Base-by-base conservation (phyloP, 176 grass and related monocot species). In the Canna indica region DNA sequence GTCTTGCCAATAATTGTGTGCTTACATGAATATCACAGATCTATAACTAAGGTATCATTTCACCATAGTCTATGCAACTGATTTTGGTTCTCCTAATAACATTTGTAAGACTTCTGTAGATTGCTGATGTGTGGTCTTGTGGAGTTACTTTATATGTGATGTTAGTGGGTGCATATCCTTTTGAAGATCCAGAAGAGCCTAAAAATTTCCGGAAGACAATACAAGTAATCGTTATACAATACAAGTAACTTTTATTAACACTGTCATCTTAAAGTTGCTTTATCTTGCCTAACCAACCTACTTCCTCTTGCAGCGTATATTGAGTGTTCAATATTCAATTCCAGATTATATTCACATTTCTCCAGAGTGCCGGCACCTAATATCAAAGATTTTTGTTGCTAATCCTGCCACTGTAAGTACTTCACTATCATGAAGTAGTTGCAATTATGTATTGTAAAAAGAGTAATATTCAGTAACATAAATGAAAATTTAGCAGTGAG, bases 201-300 rank as follows among this genome's bases (percentile, higher is more conserved):
- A 96, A 96, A 63, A 96, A 96, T 76, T 91, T 96, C 32, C 84
- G 85, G 54, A 91, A 88, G 78, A 96, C 88, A 41, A 91, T 96
- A 86, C 88, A 96, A 78, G 91, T 96, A 77, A 46, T 61, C 18
- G 22, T 54, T 54, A n/a, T n/a, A 96, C 88, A 41, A 91, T 96
- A 86, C 88, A 96, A 78, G 91, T 96, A 77, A 46, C 54, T n/a
- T 3, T 54, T 54, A 20, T 31, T 44, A 62, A 47, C 20, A 25
- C 42, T 22, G 71, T 63, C 42, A 18, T 36, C 18, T 66, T 44
- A 35, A 10, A 1, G 5, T 64, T 41, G 32, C 22, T 13, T 65
- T 62, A 36, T 64, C 56, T 59, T 39, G 47, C 80, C 41, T 70
- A 78, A 66, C 18, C 26, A 4, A 39, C 17, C 64, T 28, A 14